A percentile compares a stretch with the other conserved stretches of the same genome.
phyloP scores from a whole-genome alignment of 805 yeast genomes.

The Candida sanyiensis region DNA sequence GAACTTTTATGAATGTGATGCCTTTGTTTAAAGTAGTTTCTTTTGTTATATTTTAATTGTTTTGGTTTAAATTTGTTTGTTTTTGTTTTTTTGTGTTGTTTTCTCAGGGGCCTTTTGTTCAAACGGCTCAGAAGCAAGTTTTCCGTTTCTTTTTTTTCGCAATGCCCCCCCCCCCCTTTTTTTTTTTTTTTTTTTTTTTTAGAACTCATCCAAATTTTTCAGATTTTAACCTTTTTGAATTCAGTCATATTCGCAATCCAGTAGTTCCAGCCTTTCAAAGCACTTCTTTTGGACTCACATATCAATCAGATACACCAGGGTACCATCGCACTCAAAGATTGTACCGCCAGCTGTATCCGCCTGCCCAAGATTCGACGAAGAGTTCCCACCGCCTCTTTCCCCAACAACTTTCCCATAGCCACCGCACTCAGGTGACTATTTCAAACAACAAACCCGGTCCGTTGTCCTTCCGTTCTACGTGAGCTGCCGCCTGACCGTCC shows the following conservation, averaged over 20 bases:
- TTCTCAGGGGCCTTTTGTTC: too few relatives aligned
- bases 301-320: conserved; percentile 6
- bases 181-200: not conserved
- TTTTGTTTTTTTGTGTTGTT: not conserved
- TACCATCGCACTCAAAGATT: conserved; percentile 9
- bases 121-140: too few relatives aligned
- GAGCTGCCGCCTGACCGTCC: conserved; percentile 46
- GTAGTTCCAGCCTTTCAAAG: not conserved
- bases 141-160: too few relatives aligned
- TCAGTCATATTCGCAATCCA: not conserved
- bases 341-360: conserved; percentile 5
- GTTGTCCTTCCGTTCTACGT: conserved; percentile 27
- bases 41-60: not conserved
- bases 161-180: too few relatives aligned
- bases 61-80: too few relatives aligned
- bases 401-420: not conserved
- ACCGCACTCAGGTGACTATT: too few relatives aligned
- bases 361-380: conserved; percentile 13
- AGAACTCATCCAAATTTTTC: not conserved
- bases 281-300: not conserved
- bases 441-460: too few relatives aligned
- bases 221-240: not conserved
- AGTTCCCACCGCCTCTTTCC: conserved; percentile 2
- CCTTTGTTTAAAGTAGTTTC: not conserved
- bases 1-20: too few relatives aligned